Evolutionary conservation across 2,329 filamentous ascomycete genomes (phyloP), one percentile per base, ranked within the genome.

Genomic region (Colletotrichum tropicale): DNA sequence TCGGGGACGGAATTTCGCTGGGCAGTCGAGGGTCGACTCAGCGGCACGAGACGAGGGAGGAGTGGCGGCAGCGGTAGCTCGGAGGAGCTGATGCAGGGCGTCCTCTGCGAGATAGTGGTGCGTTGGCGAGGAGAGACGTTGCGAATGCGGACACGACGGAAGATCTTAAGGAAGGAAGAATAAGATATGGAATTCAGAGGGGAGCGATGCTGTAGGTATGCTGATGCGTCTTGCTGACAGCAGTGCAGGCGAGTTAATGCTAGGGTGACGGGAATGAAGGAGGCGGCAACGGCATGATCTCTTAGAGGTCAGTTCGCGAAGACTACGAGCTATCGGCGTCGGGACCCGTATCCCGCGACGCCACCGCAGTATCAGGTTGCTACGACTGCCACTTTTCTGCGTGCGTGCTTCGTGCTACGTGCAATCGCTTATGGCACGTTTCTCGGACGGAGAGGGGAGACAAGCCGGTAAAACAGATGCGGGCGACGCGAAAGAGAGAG

Each of bases 251-350:
- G 56, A n/a, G 43, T 48, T 48, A 12, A 28, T 28, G 62, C 36
- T 65, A 68, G 32, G 73, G 62, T 28, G 73, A 38, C 12, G 56
- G 70, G 70, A 75, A 38, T 64, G 58, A 58, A 64, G 69, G 16
- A 67, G 66, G 21, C 52, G 70, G 64, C 52, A 52, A 38, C 64
- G 64, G 70, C 73, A 73, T 75, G 30, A 64, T 73, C 73, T 66
- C 72, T 60, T 26, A 71, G 68, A 75, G 73, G 64, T 52, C 70
- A 60, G 64, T 73, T 75, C 73, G 73, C 70, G n/a, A 64, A 62
- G 56, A 56, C 70, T 75, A 64, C 24, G 32, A 43, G 32, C 64
- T 52, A 34, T 55, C 24, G 36, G 26, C 56, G 61, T 62, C 36
- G 36, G 18, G n/a, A 52, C 52, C 38, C 28, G 67, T 70, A 30